Evolutionary conservation across 2,329 filamentous ascomycete genomes (phyloP).

Genomic region (Epichloe hybrida): DNA sequence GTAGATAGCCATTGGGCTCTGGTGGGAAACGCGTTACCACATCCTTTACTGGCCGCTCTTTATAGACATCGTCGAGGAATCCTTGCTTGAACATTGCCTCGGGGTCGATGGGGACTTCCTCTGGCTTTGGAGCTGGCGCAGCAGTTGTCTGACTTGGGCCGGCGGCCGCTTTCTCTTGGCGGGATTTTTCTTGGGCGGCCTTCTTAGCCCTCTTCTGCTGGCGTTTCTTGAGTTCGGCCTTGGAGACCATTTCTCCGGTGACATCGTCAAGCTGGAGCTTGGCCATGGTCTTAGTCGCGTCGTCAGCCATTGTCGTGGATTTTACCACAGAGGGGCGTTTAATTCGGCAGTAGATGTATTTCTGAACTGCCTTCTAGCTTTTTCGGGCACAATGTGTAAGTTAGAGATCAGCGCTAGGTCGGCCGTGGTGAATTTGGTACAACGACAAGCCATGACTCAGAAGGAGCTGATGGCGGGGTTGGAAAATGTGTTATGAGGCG

Average conservation of each 20-base stretch:
- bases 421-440: not conserved
- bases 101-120: conserved; percentile 28
- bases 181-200: conserved; percentile 50
- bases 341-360: not conserved
- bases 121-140: conserved; percentile 15
- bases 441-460: not conserved
- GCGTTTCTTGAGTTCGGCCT: conserved; percentile 48
- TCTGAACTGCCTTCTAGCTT: not conserved
- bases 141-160: conserved; percentile 27
- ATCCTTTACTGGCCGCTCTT: conserved; percentile 46
- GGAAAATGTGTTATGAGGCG: not conserved
- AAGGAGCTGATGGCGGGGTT: conserved; percentile 1
- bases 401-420: not conserved
- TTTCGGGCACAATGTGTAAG: not conserved
- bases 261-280: conserved; percentile 49
- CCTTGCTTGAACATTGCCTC: conserved; percentile 70
- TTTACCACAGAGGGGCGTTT: not conserved
- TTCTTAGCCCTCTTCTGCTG: conserved; percentile 44
- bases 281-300: conserved; percentile 32
- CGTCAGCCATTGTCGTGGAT: conserved; percentile 30
- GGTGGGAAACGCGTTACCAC: conserved; percentile 66
- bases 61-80: conserved; percentile 60
- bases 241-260: conserved; percentile 52
- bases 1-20: conserved; percentile 85
- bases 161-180: conserved; percentile 70